Base-by-base conservation (phyloP, 2,329 filamentous ascomycete species). In the Epichloe sibirici region DNA sequence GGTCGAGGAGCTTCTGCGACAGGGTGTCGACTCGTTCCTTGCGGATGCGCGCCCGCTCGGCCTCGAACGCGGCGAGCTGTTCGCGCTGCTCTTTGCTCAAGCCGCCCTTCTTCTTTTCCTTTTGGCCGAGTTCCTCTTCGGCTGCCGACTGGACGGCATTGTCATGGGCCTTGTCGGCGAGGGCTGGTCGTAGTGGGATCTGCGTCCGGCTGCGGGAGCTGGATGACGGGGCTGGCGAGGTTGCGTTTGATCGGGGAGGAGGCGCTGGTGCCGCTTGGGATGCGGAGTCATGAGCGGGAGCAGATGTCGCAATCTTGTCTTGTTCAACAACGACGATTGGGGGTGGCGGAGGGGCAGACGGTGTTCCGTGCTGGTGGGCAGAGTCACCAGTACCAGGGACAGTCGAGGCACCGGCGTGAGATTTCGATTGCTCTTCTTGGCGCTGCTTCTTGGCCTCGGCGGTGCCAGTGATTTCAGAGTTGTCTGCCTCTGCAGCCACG, bases 71-170 rank as follows among this genome's bases (percentile, higher is more conserved):
- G 4, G 84, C 83, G 35, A 98, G 77, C 65, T 95, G 88, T 63
- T 97, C 93, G 35, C 88, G 83, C 72, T 98, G 93, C 69, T 97
- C 93, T 71, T 93, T 94, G 55, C 82, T 83, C 53, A 98, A 72
- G 0, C 85, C 86, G 11, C 81, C 83, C 77, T 93, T 95, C 74
- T 91, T 94, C 78, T 94, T 93, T 67, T 89, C 84, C 62, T 71
- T 71, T 51, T 63, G 62, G 55, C 67, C 64, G 21, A 68, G 62
- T 21, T 65, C 69, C 50, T 73, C 70, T 48, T 73, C 71, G 40
- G 88, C 86, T 65, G 91, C 83, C 51, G 90, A 86, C 51, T 82
- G 78, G 44, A 63, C 79, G 62, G 84, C 79, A 12, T 88, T 82
- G 59, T 94, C 88, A 64, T 61, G 87, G 13, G 77, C 68, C 59